Evolutionary conservation across 1,284 basidiomycete species (phyloP).

Genomic region (Leccinum subrobustum): DNA sequence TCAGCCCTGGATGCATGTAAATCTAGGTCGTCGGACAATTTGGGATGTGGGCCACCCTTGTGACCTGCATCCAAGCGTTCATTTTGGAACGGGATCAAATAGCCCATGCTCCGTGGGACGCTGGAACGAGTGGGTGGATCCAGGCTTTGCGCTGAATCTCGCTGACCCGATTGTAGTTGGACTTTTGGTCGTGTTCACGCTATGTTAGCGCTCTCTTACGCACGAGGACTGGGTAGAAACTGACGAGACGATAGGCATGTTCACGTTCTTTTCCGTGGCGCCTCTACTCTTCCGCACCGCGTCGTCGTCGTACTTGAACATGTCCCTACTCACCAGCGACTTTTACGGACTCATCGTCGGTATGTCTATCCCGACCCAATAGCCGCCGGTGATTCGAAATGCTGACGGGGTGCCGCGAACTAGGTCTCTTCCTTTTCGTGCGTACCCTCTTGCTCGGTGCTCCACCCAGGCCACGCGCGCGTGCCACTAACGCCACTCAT

Average conservation of each 20-base stretch:
- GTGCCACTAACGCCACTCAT: neutral
- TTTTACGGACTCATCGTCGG: slow-evolving; percentile 85
- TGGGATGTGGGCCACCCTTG: slow-evolving; percentile 78
- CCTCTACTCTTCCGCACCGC: slow-evolving; percentile 82
- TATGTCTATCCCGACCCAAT: slow-evolving; percentile 29
- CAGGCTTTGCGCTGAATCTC: neutral
- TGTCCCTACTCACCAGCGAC: slow-evolving; percentile 81
- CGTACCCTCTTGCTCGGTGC: slow-evolving; percentile 22
- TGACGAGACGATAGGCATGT: slow-evolving; percentile 49
- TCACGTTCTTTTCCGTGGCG: slow-evolving; percentile 78
- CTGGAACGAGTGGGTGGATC: slow-evolving; percentile 51
- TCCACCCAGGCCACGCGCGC: neutral
- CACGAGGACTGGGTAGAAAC: slow-evolving; percentile 1
- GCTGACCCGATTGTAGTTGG: slow-evolving; percentile 49
- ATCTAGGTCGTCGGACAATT: slow-evolving; percentile 73
- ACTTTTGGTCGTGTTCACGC: slow-evolving; percentile 66
- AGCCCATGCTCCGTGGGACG: slow-evolving; percentile 65
- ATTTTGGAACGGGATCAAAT: slow-evolving; percentile 68
- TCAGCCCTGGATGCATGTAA: neutral
- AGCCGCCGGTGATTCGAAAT: neutral
- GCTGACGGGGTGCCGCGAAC: neutral
- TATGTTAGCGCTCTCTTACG: slow-evolving; percentile 34
- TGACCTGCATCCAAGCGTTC: slow-evolving; percentile 74
- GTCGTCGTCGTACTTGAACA: slow-evolving; percentile 81
- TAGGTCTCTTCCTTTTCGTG: slow-evolving; percentile 68